Percentiles rank a stretch among this genome's conserved stretches.
Evolutionary conservation across 495 filamentous ascomycete species (phyloP).

Genomic region (Aspergillus ellipticus): DNA sequence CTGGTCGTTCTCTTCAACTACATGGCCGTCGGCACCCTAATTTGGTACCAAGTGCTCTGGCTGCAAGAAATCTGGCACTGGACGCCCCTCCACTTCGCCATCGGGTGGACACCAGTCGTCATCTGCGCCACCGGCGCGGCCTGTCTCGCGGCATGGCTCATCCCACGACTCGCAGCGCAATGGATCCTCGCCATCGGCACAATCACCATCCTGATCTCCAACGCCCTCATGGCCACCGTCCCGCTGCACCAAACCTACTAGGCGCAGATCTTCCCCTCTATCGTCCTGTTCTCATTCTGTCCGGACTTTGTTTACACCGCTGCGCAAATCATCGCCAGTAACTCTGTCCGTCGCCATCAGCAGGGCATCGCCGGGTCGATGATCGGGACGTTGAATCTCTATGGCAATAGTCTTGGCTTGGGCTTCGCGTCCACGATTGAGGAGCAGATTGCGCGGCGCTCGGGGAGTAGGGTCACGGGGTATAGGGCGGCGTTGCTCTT

Average conservation of each 20-base stretch:
- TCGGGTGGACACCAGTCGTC: constrained; percentile 43
- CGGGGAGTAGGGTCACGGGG: constrained; percentile 21
- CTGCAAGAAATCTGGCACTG: constrained; percentile 43
- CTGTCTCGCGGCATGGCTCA: constrained; percentile 45
- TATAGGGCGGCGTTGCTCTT: constrained; percentile 44
- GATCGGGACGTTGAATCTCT: constrained; percentile 45
- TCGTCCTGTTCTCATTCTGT: constrained; percentile 41
- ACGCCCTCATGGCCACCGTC: constrained; percentile 44
- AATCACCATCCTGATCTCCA: constrained; percentile 33
- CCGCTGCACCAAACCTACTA: constrained; percentile 48
- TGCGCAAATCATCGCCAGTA: constrained; percentile 53
- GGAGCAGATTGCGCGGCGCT: constrained; percentile 20
- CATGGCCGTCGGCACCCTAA: constrained; percentile 47
- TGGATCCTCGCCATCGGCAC: constrained; percentile 49
- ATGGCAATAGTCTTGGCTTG: constrained; percentile 45
- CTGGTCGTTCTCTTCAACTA: constrained; percentile 47
- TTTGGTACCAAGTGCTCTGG: constrained; percentile 50
- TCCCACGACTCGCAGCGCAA: constrained; percentile 46
- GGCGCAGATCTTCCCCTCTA: constrained; percentile 48
- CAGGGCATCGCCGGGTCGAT: constrained; percentile 49
- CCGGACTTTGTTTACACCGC: constrained; percentile 51
- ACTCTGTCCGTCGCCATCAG: constrained; percentile 43
- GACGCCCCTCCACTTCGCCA: constrained; percentile 39
- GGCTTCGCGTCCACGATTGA: constrained; percentile 53
- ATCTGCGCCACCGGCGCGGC: constrained; percentile 36